Evolutionary conservation across 768 basidiomycete species (phyloP).

Genomic region (Suillus occidentalis): DNA sequence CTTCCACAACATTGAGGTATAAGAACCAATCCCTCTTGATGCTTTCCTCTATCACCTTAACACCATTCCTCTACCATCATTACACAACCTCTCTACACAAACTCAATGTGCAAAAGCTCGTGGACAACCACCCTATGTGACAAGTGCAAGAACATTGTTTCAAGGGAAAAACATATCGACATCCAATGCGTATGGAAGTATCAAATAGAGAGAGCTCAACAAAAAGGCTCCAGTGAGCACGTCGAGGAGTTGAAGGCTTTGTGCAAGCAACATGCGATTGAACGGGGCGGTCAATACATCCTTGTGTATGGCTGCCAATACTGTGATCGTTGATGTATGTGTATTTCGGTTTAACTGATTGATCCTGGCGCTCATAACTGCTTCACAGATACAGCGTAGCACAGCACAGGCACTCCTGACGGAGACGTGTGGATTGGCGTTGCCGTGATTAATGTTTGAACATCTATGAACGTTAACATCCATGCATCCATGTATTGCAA

Average conservation of each 20-base stretch:
- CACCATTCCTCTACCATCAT: conserved; percentile 16
- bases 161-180: neutral
- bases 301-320: neutral
- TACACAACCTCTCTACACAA: neutral
- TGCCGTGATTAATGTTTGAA: too few relatives aligned
- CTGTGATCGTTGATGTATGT: neutral
- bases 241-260: neutral
- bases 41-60: too few relatives aligned
- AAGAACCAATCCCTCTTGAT: neutral
- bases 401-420: too few relatives aligned
- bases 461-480: too few relatives aligned
- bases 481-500: too few relatives aligned
- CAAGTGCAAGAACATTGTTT: neutral
- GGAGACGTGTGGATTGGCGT: too few relatives aligned
- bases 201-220: neutral
- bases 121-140: conserved; percentile 17
- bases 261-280: neutral
- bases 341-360: neutral
- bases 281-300: neutral
- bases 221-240: too few relatives aligned
- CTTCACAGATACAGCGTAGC: too few relatives aligned
- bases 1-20: neutral
- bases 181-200: neutral
- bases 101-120: conserved; percentile 63
- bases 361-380: too few relatives aligned